A percentile compares a stretch with the other conserved stretches of the same genome.
Evolutionary conservation across 805 yeast species (phyloP).

Genomic region (Priceomyces castillae): DNA sequence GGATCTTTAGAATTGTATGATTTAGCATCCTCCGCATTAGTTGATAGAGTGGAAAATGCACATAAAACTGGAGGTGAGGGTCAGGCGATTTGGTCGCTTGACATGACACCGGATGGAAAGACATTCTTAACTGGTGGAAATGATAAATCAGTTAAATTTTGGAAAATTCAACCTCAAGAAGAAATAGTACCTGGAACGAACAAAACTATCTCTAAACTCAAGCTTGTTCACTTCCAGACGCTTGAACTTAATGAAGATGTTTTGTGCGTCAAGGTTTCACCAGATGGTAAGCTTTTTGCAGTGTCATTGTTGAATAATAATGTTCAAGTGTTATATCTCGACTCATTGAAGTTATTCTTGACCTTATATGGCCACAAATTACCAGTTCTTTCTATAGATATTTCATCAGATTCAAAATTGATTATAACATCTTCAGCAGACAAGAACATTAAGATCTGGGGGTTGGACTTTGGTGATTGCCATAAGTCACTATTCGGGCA

Average conservation of each 20-base stretch:
- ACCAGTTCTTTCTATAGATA: conserved; percentile 91
- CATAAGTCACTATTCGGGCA: conserved; percentile 96
- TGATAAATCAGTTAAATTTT: conserved; percentile 84
- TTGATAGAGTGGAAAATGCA: conserved; percentile 67
- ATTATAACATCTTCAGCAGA: conserved; percentile 94
- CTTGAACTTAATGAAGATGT: conserved; percentile 86
- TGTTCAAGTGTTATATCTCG: conserved; percentile 90
- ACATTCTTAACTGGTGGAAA: conserved; percentile 89
- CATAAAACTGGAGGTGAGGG: conserved; percentile 49
- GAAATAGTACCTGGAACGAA: conserved; percentile 71
- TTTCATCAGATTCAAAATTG: conserved; percentile 82
- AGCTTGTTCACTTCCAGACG: conserved; percentile 70
- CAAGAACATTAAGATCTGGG: conserved; percentile 97
- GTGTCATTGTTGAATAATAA: conserved; percentile 87
- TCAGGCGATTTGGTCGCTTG: conserved; percentile 84
- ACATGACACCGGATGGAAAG: conserved; percentile 81
- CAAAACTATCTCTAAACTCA: conserved; percentile 50
- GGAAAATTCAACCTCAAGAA: conserved; percentile 74
- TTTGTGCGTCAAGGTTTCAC: conserved; percentile 72
- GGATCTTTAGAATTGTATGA: conserved; percentile 86
- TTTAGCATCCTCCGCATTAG: conserved; percentile 72
- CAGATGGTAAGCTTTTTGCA: conserved; percentile 74
- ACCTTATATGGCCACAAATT: conserved; percentile 94
- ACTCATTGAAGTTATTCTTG: conserved; percentile 80
- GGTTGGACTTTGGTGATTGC: conserved; percentile 98